These are phyloP conservation scores for Lasiodiplodia citricola DNA, from an alignment of 2,329 filamentous ascomycete species.

Conservation along the genomic window DNA sequence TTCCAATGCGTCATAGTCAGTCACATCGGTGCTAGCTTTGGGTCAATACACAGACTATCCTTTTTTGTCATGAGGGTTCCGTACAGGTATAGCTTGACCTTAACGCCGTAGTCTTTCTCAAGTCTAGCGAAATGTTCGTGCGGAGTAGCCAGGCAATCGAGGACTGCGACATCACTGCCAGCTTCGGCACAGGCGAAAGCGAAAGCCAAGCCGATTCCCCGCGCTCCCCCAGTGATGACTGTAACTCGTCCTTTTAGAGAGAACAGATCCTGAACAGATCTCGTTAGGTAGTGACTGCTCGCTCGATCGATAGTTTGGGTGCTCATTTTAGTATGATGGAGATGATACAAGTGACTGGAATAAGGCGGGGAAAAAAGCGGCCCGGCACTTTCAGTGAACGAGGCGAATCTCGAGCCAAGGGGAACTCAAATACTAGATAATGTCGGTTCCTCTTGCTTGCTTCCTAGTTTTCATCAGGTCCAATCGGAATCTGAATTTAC, in stretches of 20 bases:
- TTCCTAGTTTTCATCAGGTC: no score
- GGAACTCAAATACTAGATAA: no score
- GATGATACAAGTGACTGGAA: neutral
- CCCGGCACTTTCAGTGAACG: no score
- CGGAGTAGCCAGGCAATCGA: neutral
- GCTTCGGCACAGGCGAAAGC: neutral
- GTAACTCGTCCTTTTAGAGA: neutral
- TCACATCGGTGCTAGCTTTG: slow-evolving; percentile 21
- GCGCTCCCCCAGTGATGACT: neutral
- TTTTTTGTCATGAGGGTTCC: neutral
- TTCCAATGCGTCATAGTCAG: slow-evolving; percentile 1
- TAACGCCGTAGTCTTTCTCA: slow-evolving; percentile 10
- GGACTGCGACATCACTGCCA: neutral
- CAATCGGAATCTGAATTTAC: neutral
- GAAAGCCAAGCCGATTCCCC: neutral
- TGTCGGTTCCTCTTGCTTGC: no score
- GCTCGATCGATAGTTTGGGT: neutral
- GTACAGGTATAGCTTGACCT: slow-evolving; percentile 16
- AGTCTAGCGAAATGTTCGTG: neutral
- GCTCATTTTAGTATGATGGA: neutral
- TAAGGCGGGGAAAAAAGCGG: no score
- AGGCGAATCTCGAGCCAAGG: no score
- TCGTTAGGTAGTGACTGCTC: neutral
- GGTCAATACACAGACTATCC: neutral
- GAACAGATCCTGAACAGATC: neutral